Base-by-base conservation (phyloP, 2,329 filamentous ascomycete genomes). In the Trichoderma gracile region DNA sequence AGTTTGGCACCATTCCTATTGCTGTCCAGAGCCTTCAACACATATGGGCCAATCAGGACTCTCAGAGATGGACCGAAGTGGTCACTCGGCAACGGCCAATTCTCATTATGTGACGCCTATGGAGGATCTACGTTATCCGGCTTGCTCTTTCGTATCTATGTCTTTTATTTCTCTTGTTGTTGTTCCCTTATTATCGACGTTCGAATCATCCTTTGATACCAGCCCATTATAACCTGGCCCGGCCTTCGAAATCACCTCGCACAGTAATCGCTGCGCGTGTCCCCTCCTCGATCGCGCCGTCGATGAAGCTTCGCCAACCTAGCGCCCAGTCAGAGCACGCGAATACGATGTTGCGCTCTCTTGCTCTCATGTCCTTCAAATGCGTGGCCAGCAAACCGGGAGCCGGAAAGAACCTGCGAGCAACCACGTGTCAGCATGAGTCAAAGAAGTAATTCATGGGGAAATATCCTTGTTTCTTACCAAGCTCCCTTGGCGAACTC, bases 31-130 rank as follows among this genome's bases (percentile, higher is more conserved):
- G 47, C 15, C 58, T 61, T 12, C 38, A 61, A 4, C 47, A 61
- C 7, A 61, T 61, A 33, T 61, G 58, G 58, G 58, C 58, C 19
- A 61, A 61, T 33, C 49, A 33, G 10, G 58, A 21, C 8, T 45
- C 58, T n/a, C 58, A 61, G 15, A 53, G 58, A 61, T 61, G 58
- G 58, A 61, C 58, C 8, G 38, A 61, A 61, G 47, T 61, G 12
- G 58, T 61, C n/a, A 61, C 58, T 10, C 58, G 58, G 14, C 58
- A 61, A 12, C 58, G 58, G 23, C 58, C 58, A 33, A 61, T 61
- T 2, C 23, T 61, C 5, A 61, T 61, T 4, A 61, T 61, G 58
- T 61, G 40, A 61, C 15, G 33, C 45, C 45, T 45, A 19, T 45
- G 38, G 23, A 52, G 40, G 7, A n/a, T 23, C 6, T 43, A 9